Percentiles rank a stretch among this genome's conserved stretches.
Evolutionary conservation across 176 grass and related monocot genomes (phyloP).

Genomic region (Raddia distichophylla): DNA sequence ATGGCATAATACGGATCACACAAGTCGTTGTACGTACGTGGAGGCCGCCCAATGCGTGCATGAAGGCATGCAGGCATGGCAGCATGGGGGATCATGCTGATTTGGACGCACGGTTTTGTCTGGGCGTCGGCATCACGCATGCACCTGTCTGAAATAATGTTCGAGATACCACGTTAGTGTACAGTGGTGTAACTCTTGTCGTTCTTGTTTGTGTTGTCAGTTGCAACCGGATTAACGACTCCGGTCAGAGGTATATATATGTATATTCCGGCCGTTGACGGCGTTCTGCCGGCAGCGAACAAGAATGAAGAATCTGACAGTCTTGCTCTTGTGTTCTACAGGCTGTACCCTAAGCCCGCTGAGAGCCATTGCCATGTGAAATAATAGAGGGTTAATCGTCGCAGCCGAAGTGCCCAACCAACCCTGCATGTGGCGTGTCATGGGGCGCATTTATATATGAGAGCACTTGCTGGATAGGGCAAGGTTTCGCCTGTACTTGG

Average conservation of each 20-base stretch:
- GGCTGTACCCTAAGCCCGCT: not conserved
- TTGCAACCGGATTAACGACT: not conserved
- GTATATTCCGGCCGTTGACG: not conserved
- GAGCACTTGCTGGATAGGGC: not conserved
- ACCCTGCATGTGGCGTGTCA: not conserved
- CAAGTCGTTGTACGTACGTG: not conserved
- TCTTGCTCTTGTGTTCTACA: not conserved
- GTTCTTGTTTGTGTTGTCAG: not conserved
- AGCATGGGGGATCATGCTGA: not conserved
- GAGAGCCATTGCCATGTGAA: constrained; percentile 32
- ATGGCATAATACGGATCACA: not conserved
- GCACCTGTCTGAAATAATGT: not conserved
- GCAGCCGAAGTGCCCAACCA: not conserved
- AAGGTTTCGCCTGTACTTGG: not conserved
- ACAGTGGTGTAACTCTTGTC: not conserved
- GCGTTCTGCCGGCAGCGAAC: not conserved
- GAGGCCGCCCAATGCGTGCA: no score
- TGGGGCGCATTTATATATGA: not conserved
- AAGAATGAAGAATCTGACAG: constrained; percentile 5
- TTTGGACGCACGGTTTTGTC: constrained; percentile 2
- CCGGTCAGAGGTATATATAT: not conserved
- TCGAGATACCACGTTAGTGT: not conserved
- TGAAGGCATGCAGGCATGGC: not conserved
- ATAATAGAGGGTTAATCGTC: constrained; percentile 4
- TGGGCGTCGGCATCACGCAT: not conserved